phyloP scores from a whole-genome alignment of 176 grass and related monocot species.

The Aegilops longissima region DNA sequence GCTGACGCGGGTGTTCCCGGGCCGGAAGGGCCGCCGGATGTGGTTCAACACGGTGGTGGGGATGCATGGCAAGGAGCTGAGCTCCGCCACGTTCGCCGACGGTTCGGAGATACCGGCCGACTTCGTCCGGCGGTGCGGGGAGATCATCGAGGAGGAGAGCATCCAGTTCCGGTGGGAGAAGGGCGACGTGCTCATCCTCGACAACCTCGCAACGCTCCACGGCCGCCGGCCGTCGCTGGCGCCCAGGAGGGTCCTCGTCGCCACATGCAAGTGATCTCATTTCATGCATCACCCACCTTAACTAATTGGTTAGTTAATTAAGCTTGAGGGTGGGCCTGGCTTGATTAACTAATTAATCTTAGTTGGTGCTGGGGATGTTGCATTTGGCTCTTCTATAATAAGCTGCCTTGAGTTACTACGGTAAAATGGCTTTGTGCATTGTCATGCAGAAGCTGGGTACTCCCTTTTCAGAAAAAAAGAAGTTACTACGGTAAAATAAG shows the following conservation, averaged over 20 bases:
- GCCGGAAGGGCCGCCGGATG: constrained; percentile 34
- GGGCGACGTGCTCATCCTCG: constrained; percentile 63
- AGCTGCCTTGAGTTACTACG: neutral
- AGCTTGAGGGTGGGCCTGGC: neutral
- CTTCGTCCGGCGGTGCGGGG: constrained; percentile 54
- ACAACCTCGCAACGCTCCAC: constrained; percentile 62
- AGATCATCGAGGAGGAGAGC: constrained; percentile 87
- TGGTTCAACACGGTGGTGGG: constrained; percentile 79
- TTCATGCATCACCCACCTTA: neutral
- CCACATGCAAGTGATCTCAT: constrained; percentile 63
- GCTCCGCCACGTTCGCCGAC: constrained; percentile 52
- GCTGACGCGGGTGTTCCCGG: constrained; percentile 56
- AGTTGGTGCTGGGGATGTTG: neutral
- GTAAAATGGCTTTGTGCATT: neutral
- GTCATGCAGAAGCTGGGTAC: no score
- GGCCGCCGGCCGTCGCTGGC: constrained; percentile 50
- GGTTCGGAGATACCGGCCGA: constrained; percentile 49
- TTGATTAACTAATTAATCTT: neutral
- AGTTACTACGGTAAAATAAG: neutral
- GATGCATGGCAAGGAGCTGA: constrained; percentile 61
- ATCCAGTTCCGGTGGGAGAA: constrained; percentile 77
- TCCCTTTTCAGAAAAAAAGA: no score
- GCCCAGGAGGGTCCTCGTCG: constrained; percentile 64
- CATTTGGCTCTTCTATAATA: neutral
- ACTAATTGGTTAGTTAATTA: neutral